Conservation (phyloP, 2,329 filamentous ascomycete genomes). For the Hypoxylon sp. region DNA sequence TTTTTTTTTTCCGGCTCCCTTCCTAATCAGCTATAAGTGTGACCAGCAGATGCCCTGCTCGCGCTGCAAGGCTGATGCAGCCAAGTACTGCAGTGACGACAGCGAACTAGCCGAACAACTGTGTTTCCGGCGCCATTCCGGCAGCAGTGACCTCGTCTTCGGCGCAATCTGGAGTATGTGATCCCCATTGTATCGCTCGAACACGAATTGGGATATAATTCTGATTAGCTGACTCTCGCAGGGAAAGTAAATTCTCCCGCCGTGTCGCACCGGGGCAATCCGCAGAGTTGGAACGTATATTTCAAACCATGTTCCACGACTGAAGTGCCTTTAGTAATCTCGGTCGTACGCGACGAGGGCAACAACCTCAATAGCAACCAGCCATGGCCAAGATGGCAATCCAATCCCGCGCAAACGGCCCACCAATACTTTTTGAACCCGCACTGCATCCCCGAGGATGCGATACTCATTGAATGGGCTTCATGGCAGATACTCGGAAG, state of each 20-base stretch:
- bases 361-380: conserved; percentile 21
- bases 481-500: conserved; percentile 47
- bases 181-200: conserved; percentile 14
- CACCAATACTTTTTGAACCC: conserved; percentile 38
- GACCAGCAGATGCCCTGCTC: conserved; percentile 58
- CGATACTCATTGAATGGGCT: conserved; percentile 46
- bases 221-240: conserved; percentile 32
- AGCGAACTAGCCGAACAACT: conserved; percentile 50
- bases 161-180: conserved; percentile 48
- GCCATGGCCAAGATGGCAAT: conserved; percentile 27
- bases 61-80: conserved; percentile 48
- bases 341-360: conserved; percentile 39
- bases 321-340: conserved; percentile 37
- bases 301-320: conserved; percentile 33
- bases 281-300: conserved; percentile 39
- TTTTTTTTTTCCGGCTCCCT: conserved; percentile 46
- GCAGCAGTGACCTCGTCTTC: conserved; percentile 45
- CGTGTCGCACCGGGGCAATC: conserved; percentile 27
- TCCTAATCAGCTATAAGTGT: conserved; percentile 51
- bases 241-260: conserved; percentile 20
- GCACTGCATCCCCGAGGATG: conserved; percentile 32
- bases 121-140: conserved; percentile 46
- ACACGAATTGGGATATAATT: conserved; percentile 4
- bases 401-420: conserved; percentile 22
- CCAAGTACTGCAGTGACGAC: conserved; percentile 44